Evolutionary conservation across 305 asterid genomes (phyloP).

Genomic region (Plantago lanceolata): DNA sequence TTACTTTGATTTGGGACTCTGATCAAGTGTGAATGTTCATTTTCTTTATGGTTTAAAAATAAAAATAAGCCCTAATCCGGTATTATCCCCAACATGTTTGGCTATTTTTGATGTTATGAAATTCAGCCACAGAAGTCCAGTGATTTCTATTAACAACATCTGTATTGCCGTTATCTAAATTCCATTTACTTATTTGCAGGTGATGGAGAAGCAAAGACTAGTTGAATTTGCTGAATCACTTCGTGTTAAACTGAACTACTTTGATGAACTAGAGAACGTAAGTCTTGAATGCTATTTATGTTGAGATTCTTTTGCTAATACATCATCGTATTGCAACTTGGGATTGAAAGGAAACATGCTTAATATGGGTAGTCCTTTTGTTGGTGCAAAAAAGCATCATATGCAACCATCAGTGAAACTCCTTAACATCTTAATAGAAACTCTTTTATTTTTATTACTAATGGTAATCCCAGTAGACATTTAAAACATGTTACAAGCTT

Average conservation of each 20-base stretch:
- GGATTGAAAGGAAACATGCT: no score
- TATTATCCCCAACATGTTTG: conserved; percentile 13
- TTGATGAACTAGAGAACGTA: conserved; percentile 99
- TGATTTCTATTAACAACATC: conserved; percentile 6
- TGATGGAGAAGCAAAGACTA: conserved; percentile 88
- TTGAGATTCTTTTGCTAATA: conserved; percentile 20
- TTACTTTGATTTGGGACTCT: conserved; percentile 18
- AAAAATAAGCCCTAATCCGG: not conserved
- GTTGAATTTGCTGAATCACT: conserved; percentile 95
- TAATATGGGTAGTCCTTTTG: no score
- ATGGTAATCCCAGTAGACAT: no score
- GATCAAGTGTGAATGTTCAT: conserved; percentile 9
- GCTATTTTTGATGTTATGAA: conserved; percentile 14
- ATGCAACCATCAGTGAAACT: no score
- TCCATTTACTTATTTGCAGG: conserved; percentile 53
- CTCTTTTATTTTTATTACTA: no score
- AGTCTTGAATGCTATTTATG: conserved; percentile 43
- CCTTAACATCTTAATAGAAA: no score
- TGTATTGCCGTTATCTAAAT: conserved; percentile 14
- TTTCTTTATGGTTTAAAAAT: conserved; percentile 11
- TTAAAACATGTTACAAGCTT: no score
- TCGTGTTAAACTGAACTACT: conserved; percentile 90
- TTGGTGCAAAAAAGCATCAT: no score
- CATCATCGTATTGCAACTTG: conserved; percentile 13
- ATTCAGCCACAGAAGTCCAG: conserved; percentile 5